These are phyloP conservation scores for Carex myosuroides DNA, from an alignment of 176 grass and related monocot species.

Conservation along the genomic window DNA sequence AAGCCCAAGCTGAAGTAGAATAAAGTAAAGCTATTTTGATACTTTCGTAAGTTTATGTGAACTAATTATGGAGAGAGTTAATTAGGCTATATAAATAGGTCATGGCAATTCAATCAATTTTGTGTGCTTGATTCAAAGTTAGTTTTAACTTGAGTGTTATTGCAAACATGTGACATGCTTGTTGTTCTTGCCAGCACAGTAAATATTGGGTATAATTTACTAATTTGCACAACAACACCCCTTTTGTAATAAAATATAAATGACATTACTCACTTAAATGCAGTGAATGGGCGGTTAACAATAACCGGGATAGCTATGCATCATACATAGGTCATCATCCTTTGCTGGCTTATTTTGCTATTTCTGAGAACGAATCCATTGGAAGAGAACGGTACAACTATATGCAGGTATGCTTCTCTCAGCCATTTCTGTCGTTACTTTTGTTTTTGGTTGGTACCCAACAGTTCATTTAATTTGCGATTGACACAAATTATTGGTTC, in stretches of 20 bases:
- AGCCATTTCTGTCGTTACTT: background rate
- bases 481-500: background rate
- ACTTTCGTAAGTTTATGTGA: background rate
- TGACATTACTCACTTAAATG: slow-evolving; percentile 12
- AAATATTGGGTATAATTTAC: background rate
- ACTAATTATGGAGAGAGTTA: background rate
- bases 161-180: background rate
- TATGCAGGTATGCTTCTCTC: slow-evolving; percentile 55
- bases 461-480: background rate
- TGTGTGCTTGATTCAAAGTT: background rate
- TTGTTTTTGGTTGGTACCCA: background rate
- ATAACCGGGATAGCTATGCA: slow-evolving; percentile 84
- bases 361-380: slow-evolving; percentile 91
- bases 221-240: background rate
- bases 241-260: background rate
- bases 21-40: background rate
- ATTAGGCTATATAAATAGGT: background rate
- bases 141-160: background rate
- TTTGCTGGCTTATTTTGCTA: slow-evolving; percentile 70
- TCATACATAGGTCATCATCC: slow-evolving; percentile 92
- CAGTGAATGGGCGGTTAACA: slow-evolving; percentile 99
- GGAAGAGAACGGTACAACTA: slow-evolving; percentile 88
- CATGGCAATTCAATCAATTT: background rate
- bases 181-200: background rate
- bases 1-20: background rate